These are phyloP conservation scores for Eudorina sp. DNA, from an alignment of 139 green algal genomes.

Conservation along the genomic window DNA sequence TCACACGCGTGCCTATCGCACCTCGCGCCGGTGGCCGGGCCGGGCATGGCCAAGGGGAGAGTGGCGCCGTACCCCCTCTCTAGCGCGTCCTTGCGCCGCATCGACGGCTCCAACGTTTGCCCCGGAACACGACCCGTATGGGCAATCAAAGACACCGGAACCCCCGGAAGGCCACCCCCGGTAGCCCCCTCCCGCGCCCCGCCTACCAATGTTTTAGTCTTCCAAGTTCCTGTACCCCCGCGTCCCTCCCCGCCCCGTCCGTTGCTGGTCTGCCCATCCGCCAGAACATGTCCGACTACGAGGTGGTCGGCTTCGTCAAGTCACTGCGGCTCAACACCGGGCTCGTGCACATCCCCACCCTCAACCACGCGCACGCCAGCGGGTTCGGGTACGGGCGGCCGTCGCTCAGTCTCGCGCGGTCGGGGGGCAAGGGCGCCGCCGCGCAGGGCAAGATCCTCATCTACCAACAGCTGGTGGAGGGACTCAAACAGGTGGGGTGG, in stretches of 20 bases:
- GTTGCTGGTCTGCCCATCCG: neutral
- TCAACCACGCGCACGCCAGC: neutral
- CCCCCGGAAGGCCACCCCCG: no score
- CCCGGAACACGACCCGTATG: no score
- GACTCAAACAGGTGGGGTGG: conserved; percentile 29
- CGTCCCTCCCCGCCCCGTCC: neutral
- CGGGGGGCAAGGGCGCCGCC: conserved; percentile 25
- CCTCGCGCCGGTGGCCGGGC: no score
- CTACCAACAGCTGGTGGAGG: conserved; percentile 49
- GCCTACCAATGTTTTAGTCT: no score
- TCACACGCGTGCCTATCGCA: no score
- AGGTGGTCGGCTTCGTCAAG: conserved; percentile 36
- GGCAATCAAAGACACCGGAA: no score
- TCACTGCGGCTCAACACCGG: neutral
- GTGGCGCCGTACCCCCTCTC: no score
- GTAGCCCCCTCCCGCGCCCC: no score
- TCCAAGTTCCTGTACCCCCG: no score
- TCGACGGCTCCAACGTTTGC: no score
- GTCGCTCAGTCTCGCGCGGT: neutral
- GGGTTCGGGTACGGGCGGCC: neutral
- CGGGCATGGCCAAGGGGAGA: no score
- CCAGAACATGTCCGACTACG: conserved; percentile 39
- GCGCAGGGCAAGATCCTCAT: conserved; percentile 49
- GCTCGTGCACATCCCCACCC: neutral
- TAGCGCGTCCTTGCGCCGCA: no score